Conservation (phyloP, 768 basidiomycete genomes). For the Infundibulicybe gibba region DNA sequence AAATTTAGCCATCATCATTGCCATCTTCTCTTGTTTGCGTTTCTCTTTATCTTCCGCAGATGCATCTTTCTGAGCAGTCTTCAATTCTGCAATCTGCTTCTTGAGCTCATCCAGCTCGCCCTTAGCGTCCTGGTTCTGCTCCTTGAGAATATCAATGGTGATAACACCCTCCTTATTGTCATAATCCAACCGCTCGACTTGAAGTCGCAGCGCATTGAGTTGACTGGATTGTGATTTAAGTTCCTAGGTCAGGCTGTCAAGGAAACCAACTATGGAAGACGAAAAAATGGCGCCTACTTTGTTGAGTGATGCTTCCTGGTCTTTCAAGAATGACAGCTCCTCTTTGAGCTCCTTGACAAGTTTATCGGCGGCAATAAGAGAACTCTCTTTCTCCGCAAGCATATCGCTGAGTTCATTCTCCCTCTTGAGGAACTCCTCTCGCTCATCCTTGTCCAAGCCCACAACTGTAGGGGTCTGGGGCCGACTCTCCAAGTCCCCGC, state of each 20-base stretch:
- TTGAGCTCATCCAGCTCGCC: slow-evolving; percentile 87
- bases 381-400: slow-evolving; percentile 88
- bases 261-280: background rate
- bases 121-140: slow-evolving; percentile 86
- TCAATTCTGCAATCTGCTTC: slow-evolving; percentile 75
- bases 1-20: slow-evolving; percentile 99
- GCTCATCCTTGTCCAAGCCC: slow-evolving; percentile 91
- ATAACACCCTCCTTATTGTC: slow-evolving; percentile 95
- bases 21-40: slow-evolving; percentile 99
- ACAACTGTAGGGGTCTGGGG: slow-evolving; percentile 91
- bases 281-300: slow-evolving; percentile 44
- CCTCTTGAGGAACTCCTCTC: slow-evolving; percentile 92
- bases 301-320: slow-evolving; percentile 78
- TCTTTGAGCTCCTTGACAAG: slow-evolving; percentile 84
- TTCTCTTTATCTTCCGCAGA: slow-evolving; percentile 97
- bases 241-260: slow-evolving; percentile 47
- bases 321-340: slow-evolving; percentile 86
- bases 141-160: slow-evolving; percentile 91
- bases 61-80: slow-evolving; percentile 77
- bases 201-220: slow-evolving; percentile 86
- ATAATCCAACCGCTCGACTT: slow-evolving; percentile 89
- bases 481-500: slow-evolving; percentile 72
- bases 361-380: slow-evolving; percentile 78
- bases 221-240: slow-evolving; percentile 94
- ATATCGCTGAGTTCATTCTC: slow-evolving; percentile 97